Evolutionary conservation across 345 rosid species (phyloP).

Genomic region (Citrus trifoliata): DNA sequence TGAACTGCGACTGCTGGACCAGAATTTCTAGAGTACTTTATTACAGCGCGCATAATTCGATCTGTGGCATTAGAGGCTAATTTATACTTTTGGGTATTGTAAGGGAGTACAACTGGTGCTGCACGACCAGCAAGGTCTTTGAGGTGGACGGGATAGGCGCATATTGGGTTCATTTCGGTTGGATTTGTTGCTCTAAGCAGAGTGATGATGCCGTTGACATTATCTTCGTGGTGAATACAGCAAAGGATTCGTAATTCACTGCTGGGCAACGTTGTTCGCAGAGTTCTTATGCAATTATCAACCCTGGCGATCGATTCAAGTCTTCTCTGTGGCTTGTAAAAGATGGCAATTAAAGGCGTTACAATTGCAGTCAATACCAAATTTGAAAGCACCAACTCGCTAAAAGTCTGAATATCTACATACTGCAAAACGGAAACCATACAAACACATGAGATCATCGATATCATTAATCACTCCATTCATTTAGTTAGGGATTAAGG

Average conservation of each 20-base stretch:
- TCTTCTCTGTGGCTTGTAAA: conserved; percentile 23
- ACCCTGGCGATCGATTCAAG: not conserved
- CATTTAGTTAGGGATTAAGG: too few relatives aligned
- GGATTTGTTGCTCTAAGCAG: conserved; percentile 30
- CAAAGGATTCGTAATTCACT: conserved; percentile 24
- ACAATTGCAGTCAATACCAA: conserved; percentile 19
- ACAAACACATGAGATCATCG: too few relatives aligned
- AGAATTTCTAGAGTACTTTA: conserved; percentile 10
- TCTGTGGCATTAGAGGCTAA: not conserved
- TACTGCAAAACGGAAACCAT: conserved; percentile 14
- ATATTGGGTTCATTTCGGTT: conserved; percentile 3
- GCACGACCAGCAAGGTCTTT: conserved; percentile 24
- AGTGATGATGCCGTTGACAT: conserved; percentile 24
- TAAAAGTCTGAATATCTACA: conserved; percentile 12
- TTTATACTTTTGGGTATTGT: conserved; percentile 2
- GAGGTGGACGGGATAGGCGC: conserved; percentile 19
- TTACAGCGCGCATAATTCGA: conserved; percentile 30
- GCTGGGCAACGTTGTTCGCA: not conserved
- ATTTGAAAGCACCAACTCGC: conserved; percentile 19
- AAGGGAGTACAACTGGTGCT: conserved; percentile 23
- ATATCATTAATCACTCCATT: too few relatives aligned
- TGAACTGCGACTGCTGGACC: conserved; percentile 1
- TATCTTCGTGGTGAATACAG: conserved; percentile 34
- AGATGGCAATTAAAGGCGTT: conserved; percentile 8
- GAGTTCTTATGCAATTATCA: not conserved